Percentiles rank a stretch among this genome's conserved stretches.
phyloP scores from a whole-genome alignment of 768 basidiomycete species.

The Phylloporus sp. region DNA sequence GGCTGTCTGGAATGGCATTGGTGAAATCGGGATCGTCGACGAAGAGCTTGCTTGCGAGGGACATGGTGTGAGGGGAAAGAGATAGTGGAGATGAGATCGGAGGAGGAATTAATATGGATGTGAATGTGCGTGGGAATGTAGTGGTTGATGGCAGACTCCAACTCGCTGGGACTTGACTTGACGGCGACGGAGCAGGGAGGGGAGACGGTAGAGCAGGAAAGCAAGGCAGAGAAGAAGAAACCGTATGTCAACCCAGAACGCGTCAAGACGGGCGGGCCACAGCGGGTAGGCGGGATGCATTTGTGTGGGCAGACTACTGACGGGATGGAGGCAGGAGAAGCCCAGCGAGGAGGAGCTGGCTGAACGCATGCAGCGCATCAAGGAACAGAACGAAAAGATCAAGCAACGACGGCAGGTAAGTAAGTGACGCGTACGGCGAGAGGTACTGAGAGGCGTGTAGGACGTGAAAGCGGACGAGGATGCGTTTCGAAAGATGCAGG shows the following conservation, averaged over 20 bases:
- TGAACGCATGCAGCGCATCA: conserved; percentile 64
- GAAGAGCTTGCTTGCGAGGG: conserved; percentile 89
- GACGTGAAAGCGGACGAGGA: conserved; percentile 80
- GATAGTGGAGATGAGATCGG: neutral
- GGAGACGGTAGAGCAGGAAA: conserved; percentile 11
- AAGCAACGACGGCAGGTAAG: conserved; percentile 61
- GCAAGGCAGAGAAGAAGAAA: conserved; percentile 50
- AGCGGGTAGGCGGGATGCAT: conserved; percentile 65
- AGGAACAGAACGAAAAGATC: conserved; percentile 72
- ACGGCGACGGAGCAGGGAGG: conserved; percentile 2
- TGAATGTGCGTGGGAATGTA: conserved; percentile 21
- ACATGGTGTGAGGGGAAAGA: conserved; percentile 50
- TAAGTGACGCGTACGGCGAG: conserved; percentile 1
- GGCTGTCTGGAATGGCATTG: conserved; percentile 70
- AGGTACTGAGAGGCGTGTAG: conserved; percentile 32
- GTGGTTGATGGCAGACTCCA: conserved; percentile 41
- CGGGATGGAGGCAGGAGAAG: conserved; percentile 52
- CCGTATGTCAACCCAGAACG: conserved; percentile 81
- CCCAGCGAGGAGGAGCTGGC: conserved; percentile 60
- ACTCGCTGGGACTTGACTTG: conserved; percentile 71
- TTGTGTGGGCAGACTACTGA: conserved; percentile 15
- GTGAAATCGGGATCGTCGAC: conserved; percentile 69
- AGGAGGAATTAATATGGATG: conserved; percentile 10
- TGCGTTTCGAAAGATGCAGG: conserved; percentile 67
- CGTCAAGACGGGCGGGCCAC: conserved; percentile 75